Evolutionary conservation across 1,139 yeast species (phyloP), one percentile per base, ranked within the genome.

Genomic region (Yamadazyma conglobata): DNA sequence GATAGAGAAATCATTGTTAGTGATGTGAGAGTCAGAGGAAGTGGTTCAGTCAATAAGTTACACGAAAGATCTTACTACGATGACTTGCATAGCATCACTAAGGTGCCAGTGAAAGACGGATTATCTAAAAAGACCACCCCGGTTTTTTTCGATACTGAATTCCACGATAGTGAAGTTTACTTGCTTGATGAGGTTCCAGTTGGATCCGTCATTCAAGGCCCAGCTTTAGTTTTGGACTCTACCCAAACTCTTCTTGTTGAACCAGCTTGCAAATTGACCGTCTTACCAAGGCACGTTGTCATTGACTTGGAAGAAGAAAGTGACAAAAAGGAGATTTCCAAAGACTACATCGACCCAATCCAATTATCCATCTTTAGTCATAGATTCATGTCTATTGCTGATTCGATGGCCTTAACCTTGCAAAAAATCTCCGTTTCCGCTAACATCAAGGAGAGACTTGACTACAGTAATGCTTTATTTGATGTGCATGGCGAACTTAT

Each of bases 101-200:
- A 35, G 19, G 7, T 12, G 2, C 28, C 32, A 2, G 38, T 40
- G 19, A 14, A 33, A 8, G 30, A 17, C 6, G 26, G 25, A 4
- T 25, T 40, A 10, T 37, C 35, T 15, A 33, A 40, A 24, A 24
- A 14, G 4, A 30, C 22, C 3, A n/a, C 54, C 6, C 40, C 39
- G 15, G 51, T 60, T 17, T 48, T 37, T 28, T 60, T 9, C 86
- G 80, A 53, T 60, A 88, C 35, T 73, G 41, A 43, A 8, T 35
- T 37, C 21, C 27, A 33, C 15, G 46, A 42, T 10, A 34, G 47
- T 15, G 38, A 42, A 22, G 38, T 47, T 6, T 48, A 38, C 29
- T 28, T 39, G 10, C 31, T 48, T 19, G 28, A 34, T 6, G 42
- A 46, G n/a, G 23, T 48, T 19, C 41, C 45, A 3, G 31, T 39